Conservation (phyloP, 345 rosid species). For the Acer campestre region DNA sequence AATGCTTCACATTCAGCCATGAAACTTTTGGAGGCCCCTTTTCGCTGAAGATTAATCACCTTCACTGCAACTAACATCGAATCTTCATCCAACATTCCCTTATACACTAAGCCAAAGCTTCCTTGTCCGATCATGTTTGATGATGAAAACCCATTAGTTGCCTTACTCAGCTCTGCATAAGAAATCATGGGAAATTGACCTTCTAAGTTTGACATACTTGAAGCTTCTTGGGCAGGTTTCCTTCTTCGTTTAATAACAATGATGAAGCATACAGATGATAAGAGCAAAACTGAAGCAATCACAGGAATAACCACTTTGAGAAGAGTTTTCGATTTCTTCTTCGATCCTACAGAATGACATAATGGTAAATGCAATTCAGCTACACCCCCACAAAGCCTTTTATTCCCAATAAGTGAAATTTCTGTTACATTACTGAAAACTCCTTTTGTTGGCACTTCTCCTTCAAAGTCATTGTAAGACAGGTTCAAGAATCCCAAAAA, state of each 20-base stretch:
- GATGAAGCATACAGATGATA: not conserved
- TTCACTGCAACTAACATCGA: slow-evolving; percentile 29
- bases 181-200: slow-evolving; percentile 4
- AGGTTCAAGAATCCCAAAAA: too few relatives aligned
- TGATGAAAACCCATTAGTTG: slow-evolving; percentile 32
- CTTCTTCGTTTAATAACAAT: not conserved
- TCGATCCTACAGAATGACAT: too few relatives aligned
- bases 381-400: not conserved
- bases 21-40: slow-evolving; percentile 48
- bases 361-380: too few relatives aligned
- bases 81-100: slow-evolving; percentile 25
- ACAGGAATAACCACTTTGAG: too few relatives aligned
- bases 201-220: not conserved
- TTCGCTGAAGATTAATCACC: slow-evolving; percentile 38
- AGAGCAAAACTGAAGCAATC: too few relatives aligned
- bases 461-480: too few relatives aligned
- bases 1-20: slow-evolving; percentile 49
- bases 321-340: too few relatives aligned
- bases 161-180: slow-evolving; percentile 7
- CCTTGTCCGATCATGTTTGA: slow-evolving; percentile 31
- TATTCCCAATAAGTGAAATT: too few relatives aligned
- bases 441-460: too few relatives aligned
- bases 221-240: not conserved
- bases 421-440: too few relatives aligned
- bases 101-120: slow-evolving; percentile 28